These are phyloP conservation scores for Aspergillus baeticus DNA, from an alignment of 495 filamentous ascomycete genomes.

Conservation along the genomic window DNA sequence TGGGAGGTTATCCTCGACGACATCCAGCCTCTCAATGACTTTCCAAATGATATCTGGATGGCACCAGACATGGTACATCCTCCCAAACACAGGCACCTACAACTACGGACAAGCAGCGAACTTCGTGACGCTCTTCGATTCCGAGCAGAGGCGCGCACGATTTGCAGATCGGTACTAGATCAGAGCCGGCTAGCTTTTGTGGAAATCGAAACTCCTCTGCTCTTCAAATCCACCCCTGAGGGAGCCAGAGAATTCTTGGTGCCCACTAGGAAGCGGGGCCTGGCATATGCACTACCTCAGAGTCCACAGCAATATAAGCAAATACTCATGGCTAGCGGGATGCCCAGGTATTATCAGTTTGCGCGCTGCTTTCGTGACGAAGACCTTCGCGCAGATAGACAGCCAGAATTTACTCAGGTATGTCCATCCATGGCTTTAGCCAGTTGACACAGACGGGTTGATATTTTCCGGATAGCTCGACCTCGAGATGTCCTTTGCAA, in stretches of 20 bases:
- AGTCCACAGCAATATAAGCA: constrained; percentile 99
- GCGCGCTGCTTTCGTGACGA: constrained; percentile 96
- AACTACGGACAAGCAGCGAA: constrained; percentile 67
- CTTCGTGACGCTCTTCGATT: constrained; percentile 63
- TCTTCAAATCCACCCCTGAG: constrained; percentile 98
- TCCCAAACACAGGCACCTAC: constrained; percentile 74
- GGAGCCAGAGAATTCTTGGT: constrained; percentile 96
- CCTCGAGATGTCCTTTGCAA: constrained; percentile 85
- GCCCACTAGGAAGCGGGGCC: constrained; percentile 70
- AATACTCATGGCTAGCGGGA: constrained; percentile 89
- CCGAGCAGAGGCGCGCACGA: constrained; percentile 49
- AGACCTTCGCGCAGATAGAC: constrained; percentile 86
- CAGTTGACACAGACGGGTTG: neutral
- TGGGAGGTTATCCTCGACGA: constrained; percentile 64
- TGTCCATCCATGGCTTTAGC: neutral
- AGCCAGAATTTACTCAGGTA: constrained; percentile 96
- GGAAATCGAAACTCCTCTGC: constrained; percentile 86
- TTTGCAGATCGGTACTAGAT: constrained; percentile 54
- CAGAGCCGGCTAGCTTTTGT: constrained; percentile 51
- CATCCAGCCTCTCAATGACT: constrained; percentile 69
- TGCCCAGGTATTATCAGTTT: constrained; percentile 84
- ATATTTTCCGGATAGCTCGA: constrained; percentile 60
- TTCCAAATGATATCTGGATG: constrained; percentile 74
- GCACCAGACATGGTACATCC: constrained; percentile 69
- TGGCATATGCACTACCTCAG: constrained; percentile 89